Evolutionary conservation across 192 early-diverging fungal species (phyloP).

Genomic region (Backusella australiensis): DNA sequence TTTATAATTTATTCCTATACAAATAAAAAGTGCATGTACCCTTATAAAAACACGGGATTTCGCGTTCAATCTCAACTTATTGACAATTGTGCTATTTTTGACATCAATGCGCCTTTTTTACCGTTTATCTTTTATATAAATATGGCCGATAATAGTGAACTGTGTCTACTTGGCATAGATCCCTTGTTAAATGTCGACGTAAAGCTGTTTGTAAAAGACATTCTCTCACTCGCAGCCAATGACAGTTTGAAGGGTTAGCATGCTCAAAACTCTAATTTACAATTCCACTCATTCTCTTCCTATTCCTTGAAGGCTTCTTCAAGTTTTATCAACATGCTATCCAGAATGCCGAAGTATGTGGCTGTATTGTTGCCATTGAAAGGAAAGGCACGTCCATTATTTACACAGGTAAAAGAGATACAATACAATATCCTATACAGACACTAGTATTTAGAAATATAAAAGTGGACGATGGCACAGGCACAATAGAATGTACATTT

Average conservation of each 20-base stretch:
- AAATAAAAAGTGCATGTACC: no score
- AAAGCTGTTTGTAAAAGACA: neutral
- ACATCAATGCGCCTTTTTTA: neutral
- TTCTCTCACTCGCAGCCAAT: neutral
- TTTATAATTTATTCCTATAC: neutral
- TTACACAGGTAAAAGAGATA: neutral
- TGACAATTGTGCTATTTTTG: neutral
- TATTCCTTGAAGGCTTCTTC: neutral
- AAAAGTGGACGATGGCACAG: neutral
- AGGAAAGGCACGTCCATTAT: neutral
- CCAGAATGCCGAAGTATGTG: neutral
- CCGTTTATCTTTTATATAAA: neutral
- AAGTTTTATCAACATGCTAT: neutral
- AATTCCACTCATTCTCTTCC: neutral
- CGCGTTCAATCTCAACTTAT: no score
- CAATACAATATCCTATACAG: neutral
- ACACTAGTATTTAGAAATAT: neutral
- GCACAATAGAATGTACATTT: neutral
- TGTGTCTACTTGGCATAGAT: neutral
- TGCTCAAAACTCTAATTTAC: no score
- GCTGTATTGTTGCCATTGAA: neutral
- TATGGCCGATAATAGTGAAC: neutral
- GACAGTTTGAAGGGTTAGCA: neutral
- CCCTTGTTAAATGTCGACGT: neutral
- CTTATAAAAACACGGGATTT: no score